Evolutionary conservation across 345 rosid genomes (phyloP).

Genomic region (Litchi chinensis): DNA sequence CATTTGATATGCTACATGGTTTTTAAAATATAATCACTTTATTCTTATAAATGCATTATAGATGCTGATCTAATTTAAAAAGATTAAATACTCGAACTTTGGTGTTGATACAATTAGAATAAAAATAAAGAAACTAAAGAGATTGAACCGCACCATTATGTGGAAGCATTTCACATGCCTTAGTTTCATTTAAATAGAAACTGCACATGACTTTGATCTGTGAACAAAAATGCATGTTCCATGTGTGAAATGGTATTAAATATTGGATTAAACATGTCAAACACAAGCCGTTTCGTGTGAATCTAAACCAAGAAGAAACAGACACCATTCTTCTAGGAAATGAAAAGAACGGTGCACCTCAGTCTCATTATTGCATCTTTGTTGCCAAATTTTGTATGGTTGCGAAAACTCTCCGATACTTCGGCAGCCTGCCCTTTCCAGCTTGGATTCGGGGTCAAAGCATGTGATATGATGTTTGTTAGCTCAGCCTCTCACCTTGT

Average conservation of each 20-base stretch:
- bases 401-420: background rate
- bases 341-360: background rate
- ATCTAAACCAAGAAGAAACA: background rate
- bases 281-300: background rate
- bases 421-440: background rate
- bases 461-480: background rate
- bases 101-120: too few species aligned
- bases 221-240: background rate
- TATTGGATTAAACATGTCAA: background rate
- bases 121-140: too few species aligned
- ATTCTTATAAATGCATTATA: too few species aligned
- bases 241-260: background rate
- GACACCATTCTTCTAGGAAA: slow-evolving; percentile 17
- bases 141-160: too few species aligned
- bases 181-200: background rate
- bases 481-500: too few species aligned
- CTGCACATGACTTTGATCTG: background rate
- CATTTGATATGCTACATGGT: too few species aligned
- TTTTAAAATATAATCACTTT: too few species aligned
- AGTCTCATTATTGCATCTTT: background rate
- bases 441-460: background rate
- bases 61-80: too few species aligned
- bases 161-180: background rate
- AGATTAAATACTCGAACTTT: too few species aligned
- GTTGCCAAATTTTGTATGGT: background rate